Conservation (phyloP, 2,329 filamentous ascomycete genomes). For the Xylaria arbuscula region DNA sequence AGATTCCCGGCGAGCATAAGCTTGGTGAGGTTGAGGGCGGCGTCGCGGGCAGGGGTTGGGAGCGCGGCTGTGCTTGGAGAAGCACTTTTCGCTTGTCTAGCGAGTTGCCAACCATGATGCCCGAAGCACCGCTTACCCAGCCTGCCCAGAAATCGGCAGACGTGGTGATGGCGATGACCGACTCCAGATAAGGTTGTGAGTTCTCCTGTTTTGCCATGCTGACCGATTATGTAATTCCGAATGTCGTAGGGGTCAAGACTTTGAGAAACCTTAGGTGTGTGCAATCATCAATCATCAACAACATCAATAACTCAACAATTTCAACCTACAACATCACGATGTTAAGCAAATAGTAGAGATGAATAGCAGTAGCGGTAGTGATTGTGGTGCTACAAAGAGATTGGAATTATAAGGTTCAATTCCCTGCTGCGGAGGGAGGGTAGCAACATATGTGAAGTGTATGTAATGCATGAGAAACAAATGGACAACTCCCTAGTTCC, state of each 20-base stretch:
- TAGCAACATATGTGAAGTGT: too few species aligned
- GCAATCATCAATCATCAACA: not conserved
- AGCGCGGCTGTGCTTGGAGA: constrained; percentile 70
- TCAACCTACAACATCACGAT: not conserved
- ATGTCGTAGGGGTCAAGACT: not conserved
- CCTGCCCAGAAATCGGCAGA: constrained; percentile 94
- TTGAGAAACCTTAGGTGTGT: not conserved
- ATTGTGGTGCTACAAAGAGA: not conserved
- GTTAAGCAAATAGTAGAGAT: not conserved
- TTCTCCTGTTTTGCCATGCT: not conserved
- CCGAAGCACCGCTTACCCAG: constrained; percentile 85
- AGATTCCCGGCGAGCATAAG: not conserved
- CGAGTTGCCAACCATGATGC: constrained; percentile 90
- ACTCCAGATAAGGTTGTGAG: not conserved
- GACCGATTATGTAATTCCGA: not conserved
- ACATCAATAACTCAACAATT: not conserved
- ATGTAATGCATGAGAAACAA: too few species aligned
- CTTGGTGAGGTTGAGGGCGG: not conserved
- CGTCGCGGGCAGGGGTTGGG: constrained; percentile 42
- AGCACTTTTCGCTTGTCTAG: constrained; percentile 78
- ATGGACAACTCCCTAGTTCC: too few species aligned
- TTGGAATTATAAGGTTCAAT: not conserved
- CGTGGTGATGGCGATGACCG: constrained; percentile 61
- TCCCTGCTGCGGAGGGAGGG: not conserved
- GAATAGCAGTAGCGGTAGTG: not conserved